Evolutionary conservation across 2,329 filamentous ascomycete species (phyloP), one percentile per base, ranked within the genome.

Genomic region (Penicillium aurantiogriseum): DNA sequence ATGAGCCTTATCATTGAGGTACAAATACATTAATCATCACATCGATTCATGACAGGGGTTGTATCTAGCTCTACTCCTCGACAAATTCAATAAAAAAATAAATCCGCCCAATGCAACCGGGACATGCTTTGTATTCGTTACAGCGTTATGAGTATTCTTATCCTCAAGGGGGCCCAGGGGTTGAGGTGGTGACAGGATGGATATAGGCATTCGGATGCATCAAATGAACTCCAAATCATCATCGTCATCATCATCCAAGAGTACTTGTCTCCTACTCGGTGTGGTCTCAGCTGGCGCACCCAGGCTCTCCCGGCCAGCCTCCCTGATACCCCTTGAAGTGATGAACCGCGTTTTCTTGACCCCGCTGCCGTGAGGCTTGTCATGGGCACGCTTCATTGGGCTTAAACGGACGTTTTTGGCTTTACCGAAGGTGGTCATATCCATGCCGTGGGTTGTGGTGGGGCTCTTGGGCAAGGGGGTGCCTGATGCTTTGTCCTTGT

Each of bases 331-430:
- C 71, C 88, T 90, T 42, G 86, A 85, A 27, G 89, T 91, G 40
- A 92, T 83, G 69, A 92, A 92, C n/a, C 89, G 81, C 51, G 89
- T 92, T 80, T 90, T 91, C 76, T 91, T 68, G 69, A 80, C 63
- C 59, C 71, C 72, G 58, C 69, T 69, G 27, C 67, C 67, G 51
- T 70, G 69, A 17, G 67, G 68, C 43, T 61, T 71, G 63, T 69
- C 72, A 60, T 74, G 68, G 13, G 68, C 68, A 27, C 74, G 71
- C 58, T 77, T 78, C 63, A 73, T 68, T 5, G 76, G 76, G 19
- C 75, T 74, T 31, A 79, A 63, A 19, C 74, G 71, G 31, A 79
- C 72, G 44, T 71, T 66, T 25, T 72, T 70, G 8, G 77, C 77
- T 54, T 70, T 74, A 43, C 71, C 70, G 36, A 71, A 65, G 8